A percentile compares a stretch with the other conserved stretches of the same genome.
Evolutionary conservation across 2,329 filamentous ascomycete genomes (phyloP).

Genomic region (Didymella pomorum): DNA sequence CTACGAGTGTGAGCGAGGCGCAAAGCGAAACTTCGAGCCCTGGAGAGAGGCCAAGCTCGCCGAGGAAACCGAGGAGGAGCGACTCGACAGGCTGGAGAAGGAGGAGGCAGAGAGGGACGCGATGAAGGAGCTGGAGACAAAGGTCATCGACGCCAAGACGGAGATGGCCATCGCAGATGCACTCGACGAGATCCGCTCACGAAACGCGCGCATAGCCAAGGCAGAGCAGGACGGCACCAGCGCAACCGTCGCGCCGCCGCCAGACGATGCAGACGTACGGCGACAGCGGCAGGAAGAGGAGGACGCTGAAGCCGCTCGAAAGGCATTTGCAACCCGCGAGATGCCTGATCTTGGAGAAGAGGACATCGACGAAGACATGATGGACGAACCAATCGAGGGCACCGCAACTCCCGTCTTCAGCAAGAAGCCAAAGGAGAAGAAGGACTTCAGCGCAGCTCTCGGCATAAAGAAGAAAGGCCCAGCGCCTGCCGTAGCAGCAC

Average conservation of each 20-base stretch:
- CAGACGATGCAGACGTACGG: constrained; percentile 65
- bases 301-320: constrained; percentile 80
- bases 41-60: constrained; percentile 75
- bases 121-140: constrained; percentile 94
- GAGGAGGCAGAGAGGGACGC: constrained; percentile 85
- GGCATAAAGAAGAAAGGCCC: constrained; percentile 73
- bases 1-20: constrained; percentile 81
- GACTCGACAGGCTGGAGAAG: constrained; percentile 80
- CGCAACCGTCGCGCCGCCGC: constrained; percentile 58
- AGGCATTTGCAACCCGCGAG: constrained; percentile 69
- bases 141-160: constrained; percentile 88
- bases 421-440: constrained; percentile 86
- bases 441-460: constrained; percentile 75
- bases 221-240: constrained; percentile 69
- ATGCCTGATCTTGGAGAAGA: constrained; percentile 60
- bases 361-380: constrained; percentile 58
- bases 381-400: constrained; percentile 32
- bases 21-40: constrained; percentile 90
- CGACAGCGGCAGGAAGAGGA: constrained; percentile 75
- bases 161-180: constrained; percentile 98
- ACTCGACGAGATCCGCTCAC: constrained; percentile 88
- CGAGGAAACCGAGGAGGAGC: constrained; percentile 86
- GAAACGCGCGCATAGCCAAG: constrained; percentile 87
- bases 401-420: constrained; percentile 67
- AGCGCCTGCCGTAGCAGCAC: constrained; percentile 16